Evolutionary conservation across 345 rosid species (phyloP), one percentile per base, ranked within the genome.

Genomic region (Excoecaria agallocha): DNA sequence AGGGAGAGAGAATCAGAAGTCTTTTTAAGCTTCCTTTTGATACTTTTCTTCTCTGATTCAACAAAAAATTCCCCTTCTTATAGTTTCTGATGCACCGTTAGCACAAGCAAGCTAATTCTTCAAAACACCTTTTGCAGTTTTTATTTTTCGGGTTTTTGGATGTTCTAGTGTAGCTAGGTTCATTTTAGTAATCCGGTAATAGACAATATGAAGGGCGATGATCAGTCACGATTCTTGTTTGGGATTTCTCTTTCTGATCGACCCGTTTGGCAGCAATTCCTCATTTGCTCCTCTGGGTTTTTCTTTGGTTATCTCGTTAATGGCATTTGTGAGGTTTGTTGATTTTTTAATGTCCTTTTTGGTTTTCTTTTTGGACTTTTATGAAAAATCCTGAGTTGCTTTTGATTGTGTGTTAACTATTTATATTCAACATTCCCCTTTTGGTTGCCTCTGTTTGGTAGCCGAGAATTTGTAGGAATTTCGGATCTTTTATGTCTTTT

Each of bases 281-380:
- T 94, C 48, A 87, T 94, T 37, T 92, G 95, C 77, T 89, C 97
- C 69, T 89, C 97, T 78, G 97, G 97, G 22, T 92, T 94, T 85
- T 94, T 92, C 97, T 92, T 94, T 57, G 95, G 97, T 69, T 91
- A 94, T 76, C 97, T 94, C 73, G 88, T 92, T 72, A 94, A 92
- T 80, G 98, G 98, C 83, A 70, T 94, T 74, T 94, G 97, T 10
- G 99, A 95, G 99, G 98, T 93, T 78, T 19, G 80, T 50, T 70
- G 38, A 56, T 19, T 24, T 46, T 24, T 68, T n/a, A 45, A 0
- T 50, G 38, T 3, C 16, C 12, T 13, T n/a, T 3, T 49, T 25
- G 8, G 10, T 11, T n/a, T 38, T 1, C n/a, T 70, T 51, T 20
- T n/a, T 58, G 12, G n/a, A 58, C 15, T 24, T 67, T 49, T 6